phyloP scores from a whole-genome alignment of 768 basidiomycete species.

The Russula ochroleuca region DNA sequence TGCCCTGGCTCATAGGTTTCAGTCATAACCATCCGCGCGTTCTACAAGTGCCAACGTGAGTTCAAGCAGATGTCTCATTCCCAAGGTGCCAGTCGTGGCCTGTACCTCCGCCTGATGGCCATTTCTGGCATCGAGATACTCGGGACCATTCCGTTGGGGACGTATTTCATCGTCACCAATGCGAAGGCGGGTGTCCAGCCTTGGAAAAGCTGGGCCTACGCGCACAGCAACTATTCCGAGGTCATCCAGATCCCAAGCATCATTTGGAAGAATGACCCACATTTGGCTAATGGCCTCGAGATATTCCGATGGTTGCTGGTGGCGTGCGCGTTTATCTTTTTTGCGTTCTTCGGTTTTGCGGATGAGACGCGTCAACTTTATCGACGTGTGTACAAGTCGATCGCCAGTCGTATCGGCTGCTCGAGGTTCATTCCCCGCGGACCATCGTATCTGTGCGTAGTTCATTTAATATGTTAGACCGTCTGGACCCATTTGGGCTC shows the following conservation, averaged over 20 bases:
- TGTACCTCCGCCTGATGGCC: slow-evolving; percentile 2
- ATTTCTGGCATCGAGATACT: not conserved
- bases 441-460: not conserved
- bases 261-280: slow-evolving; percentile 36
- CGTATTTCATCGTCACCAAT: not conserved
- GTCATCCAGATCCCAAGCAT: slow-evolving; percentile 38
- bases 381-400: too few relatives aligned
- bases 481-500: not conserved
- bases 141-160: not conserved
- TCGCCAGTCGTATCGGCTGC: too few relatives aligned
- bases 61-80: slow-evolving; percentile 26
- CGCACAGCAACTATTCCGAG: slow-evolving; percentile 45
- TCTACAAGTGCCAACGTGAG: slow-evolving; percentile 27
- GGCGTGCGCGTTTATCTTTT: not conserved
- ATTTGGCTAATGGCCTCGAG: not conserved
- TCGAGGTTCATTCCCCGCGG: too few relatives aligned
- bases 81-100: slow-evolving; percentile 28
- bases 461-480: not conserved
- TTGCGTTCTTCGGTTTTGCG: not conserved
- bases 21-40: slow-evolving; percentile 32
- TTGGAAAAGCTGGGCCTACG: slow-evolving; percentile 33
- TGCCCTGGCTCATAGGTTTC: not conserved
- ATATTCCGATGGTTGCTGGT: not conserved
- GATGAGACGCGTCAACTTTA: too few relatives aligned
- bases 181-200: not conserved